phyloP scores from a whole-genome alignment of 2,329 filamentous ascomycete genomes.

The Emergomyces orientalis region DNA sequence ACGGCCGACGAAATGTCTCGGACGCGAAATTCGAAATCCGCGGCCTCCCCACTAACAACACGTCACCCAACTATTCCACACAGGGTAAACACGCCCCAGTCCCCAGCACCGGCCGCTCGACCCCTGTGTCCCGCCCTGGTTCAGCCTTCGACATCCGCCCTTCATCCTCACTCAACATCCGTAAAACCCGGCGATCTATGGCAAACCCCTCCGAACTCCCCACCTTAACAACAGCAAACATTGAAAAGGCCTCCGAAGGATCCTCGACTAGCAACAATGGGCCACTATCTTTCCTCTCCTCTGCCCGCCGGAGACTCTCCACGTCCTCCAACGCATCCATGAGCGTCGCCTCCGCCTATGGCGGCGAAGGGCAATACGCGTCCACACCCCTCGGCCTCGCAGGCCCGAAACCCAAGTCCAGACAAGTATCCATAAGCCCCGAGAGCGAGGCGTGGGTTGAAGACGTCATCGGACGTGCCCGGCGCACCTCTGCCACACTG shows the following conservation, averaged over 20 bases:
- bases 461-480: slow-evolving; percentile 37
- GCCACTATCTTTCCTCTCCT: slow-evolving; percentile 22
- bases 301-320: slow-evolving; percentile 28
- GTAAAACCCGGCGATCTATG: slow-evolving; percentile 31
- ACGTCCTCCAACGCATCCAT: slow-evolving; percentile 32
- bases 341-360: slow-evolving; percentile 23
- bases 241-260: slow-evolving; percentile 22
- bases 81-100: slow-evolving; percentile 9
- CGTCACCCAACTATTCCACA: slow-evolving; percentile 16
- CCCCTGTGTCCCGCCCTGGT: slow-evolving; percentile 28
- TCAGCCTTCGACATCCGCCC: slow-evolving; percentile 31
- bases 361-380: slow-evolving; percentile 19
- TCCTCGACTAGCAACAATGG: slow-evolving; percentile 14
- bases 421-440: slow-evolving; percentile 34
- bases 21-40: slow-evolving; percentile 49
- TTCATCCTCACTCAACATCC: slow-evolving; percentile 32
- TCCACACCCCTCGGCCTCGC: slow-evolving; percentile 38
- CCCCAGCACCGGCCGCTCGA: slow-evolving; percentile 22
- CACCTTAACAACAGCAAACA: slow-evolving; percentile 22
- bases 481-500: slow-evolving; percentile 29
- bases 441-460: slow-evolving; percentile 42
- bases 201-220: slow-evolving; percentile 23
- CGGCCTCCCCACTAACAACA: slow-evolving; percentile 32
- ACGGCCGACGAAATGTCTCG: slow-evolving; percentile 60
- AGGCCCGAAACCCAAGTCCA: slow-evolving; percentile 34